Evolutionary conservation across 2,329 filamentous ascomycete genomes (phyloP).

Genomic region (Arthrobotrys iridis): DNA sequence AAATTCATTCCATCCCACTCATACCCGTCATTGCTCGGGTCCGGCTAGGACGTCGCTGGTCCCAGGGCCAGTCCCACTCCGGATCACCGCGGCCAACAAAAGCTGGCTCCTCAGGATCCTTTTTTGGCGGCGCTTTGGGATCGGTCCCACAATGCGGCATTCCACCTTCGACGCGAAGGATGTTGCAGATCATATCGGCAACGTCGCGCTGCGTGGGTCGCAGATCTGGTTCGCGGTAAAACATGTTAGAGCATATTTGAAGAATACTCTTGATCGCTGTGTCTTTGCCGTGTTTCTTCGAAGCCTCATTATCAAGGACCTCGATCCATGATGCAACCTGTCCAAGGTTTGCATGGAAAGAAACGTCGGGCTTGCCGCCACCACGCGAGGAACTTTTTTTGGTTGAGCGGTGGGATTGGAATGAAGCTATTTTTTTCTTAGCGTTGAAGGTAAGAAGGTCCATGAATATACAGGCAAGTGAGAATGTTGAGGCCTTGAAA

Average conservation of each 20-base stretch:
- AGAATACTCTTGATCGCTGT: conserved; percentile 49
- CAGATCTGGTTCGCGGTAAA: conserved; percentile 55
- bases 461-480: conserved; percentile 75
- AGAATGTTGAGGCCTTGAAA: conserved; percentile 72
- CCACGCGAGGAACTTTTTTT: conserved; percentile 67
- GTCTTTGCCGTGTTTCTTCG: conserved; percentile 59
- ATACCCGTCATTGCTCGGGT: conserved; percentile 27
- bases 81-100: conserved; percentile 22
- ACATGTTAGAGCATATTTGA: conserved; percentile 55
- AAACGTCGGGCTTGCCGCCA: conserved; percentile 72
- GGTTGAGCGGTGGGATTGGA: conserved; percentile 72
- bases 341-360: conserved; percentile 75
- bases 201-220: conserved; percentile 54
- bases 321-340: conserved; percentile 76
- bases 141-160: conserved; percentile 42
- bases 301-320: conserved; percentile 68
- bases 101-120: conserved; percentile 30
- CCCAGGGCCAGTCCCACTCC: conserved; percentile 46
- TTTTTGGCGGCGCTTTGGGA: conserved; percentile 7
- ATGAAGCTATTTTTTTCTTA: conserved; percentile 73
- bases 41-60: conserved; percentile 34
- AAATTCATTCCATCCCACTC: conserved; percentile 24
- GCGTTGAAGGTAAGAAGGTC: conserved; percentile 75
- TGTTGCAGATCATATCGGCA: conserved; percentile 48
- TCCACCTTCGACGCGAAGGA: conserved; percentile 37